A percentile compares a stretch with the other conserved stretches of the same genome.
These are phyloP conservation scores for Diaporthe australafricana DNA, from an alignment of 2,329 filamentous ascomycete genomes.

Conservation along the genomic window DNA sequence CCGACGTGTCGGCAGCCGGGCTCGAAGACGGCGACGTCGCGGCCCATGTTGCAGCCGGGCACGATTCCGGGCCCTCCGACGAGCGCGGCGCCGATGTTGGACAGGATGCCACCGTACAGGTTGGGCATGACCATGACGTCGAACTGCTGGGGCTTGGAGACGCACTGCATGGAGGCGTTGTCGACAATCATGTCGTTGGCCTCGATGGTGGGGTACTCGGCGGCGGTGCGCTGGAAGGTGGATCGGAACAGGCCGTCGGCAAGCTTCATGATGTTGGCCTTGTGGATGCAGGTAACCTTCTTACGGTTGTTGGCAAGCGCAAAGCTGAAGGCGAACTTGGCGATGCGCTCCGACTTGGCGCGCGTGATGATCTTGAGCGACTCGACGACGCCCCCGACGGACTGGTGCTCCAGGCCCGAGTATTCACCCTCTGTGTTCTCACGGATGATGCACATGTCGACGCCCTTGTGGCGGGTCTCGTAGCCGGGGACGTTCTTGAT, in stretches of 20 bases:
- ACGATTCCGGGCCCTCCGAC: constrained; percentile 98
- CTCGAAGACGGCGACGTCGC: constrained; percentile 98
- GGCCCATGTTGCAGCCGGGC: constrained; percentile 99
- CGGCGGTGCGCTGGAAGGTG: constrained; percentile 92
- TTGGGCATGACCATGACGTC: constrained; percentile 99
- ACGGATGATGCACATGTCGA: constrained; percentile 99
- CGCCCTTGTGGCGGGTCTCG: constrained; percentile 94
- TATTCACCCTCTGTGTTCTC: constrained; percentile 99
- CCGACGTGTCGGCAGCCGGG: constrained; percentile 99
- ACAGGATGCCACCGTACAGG: constrained; percentile 97
- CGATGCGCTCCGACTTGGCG: constrained; percentile 98
- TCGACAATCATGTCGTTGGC: constrained; percentile 99
- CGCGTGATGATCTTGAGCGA: constrained; percentile 99
- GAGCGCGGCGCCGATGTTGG: constrained; percentile 97
- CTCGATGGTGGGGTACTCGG: constrained; percentile 96
- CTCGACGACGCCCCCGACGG: constrained; percentile 94
- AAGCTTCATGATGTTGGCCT: constrained; percentile 99
- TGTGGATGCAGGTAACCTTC: constrained; percentile 99
- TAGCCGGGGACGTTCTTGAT: constrained; percentile 99
- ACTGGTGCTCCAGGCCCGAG: constrained; percentile 98
- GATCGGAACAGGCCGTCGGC: constrained; percentile 98
- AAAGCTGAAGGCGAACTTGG: constrained; percentile 98
- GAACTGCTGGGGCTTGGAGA: constrained; percentile 96
- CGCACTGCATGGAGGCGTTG: constrained; percentile 99
- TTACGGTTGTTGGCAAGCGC: constrained; percentile 98